Conservation (phyloP, 129 eudicot species). For the Centaurea solstitialis region DNA sequence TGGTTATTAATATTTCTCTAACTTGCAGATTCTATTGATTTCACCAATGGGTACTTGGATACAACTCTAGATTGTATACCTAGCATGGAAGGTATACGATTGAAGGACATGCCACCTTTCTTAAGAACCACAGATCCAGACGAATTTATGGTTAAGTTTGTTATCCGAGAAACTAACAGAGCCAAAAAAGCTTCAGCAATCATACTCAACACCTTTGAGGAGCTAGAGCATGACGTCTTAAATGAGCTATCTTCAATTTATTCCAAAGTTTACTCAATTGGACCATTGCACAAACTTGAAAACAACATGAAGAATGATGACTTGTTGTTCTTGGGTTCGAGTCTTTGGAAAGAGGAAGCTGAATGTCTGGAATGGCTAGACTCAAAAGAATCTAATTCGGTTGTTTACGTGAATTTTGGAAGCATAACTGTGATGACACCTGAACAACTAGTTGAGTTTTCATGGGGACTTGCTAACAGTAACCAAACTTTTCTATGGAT, state of each 20-base stretch:
- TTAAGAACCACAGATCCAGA: conserved; percentile 22
- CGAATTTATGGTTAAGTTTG: conserved; percentile 16
- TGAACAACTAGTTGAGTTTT: conserved; percentile 19
- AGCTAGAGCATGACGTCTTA: too few relatives aligned
- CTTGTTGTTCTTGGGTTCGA: not conserved
- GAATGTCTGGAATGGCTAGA: conserved; percentile 27
- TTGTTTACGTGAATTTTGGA: conserved; percentile 20
- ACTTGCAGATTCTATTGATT: conserved; percentile 25
- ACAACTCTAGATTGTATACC: too few relatives aligned
- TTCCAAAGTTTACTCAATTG: too few relatives aligned
- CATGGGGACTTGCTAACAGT: conserved; percentile 29
- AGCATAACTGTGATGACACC: conserved; percentile 20
- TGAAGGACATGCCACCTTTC: conserved; percentile 25
- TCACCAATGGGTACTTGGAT: too few relatives aligned
- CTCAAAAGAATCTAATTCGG: not conserved
- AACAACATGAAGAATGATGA: too few relatives aligned
- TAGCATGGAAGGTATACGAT: not conserved
- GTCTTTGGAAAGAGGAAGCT: conserved; percentile 25
- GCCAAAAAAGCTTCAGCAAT: not conserved
- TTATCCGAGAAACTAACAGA: conserved; percentile 7
- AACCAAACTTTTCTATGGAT: conserved; percentile 26
- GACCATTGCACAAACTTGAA: too few relatives aligned
- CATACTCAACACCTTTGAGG: too few relatives aligned
- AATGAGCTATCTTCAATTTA: too few relatives aligned
- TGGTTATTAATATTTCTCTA: not conserved